Evolutionary conservation across 768 basidiomycete species (phyloP).

Genomic region (Leccinum variicolor): DNA sequence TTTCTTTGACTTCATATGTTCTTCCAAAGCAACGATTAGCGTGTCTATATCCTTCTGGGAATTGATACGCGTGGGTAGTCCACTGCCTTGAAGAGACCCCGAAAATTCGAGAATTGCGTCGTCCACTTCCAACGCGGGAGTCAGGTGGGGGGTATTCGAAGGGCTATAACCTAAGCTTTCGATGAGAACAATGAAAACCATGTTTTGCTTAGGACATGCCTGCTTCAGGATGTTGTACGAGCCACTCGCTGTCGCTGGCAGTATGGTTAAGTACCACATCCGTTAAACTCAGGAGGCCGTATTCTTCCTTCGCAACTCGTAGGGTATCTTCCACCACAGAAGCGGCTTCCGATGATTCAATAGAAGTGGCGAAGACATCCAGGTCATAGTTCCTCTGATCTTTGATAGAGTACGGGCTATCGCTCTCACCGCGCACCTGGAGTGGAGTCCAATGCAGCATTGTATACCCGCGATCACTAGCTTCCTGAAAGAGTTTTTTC

Average conservation of each 20-base stretch:
- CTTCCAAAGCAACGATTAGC: constrained; percentile 61
- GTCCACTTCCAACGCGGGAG: constrained; percentile 91
- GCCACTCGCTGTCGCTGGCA: constrained; percentile 90
- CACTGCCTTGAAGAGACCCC: constrained; percentile 53
- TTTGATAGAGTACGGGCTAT: constrained; percentile 91
- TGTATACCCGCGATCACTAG: constrained; percentile 89
- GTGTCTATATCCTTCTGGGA: constrained; percentile 65
- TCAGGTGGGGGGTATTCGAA: constrained; percentile 85
- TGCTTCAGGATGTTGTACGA: constrained; percentile 92
- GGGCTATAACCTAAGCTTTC: constrained; percentile 74
- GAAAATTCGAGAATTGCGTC: constrained; percentile 83
- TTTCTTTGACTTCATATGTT: constrained; percentile 58
- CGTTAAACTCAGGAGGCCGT: constrained; percentile 84
- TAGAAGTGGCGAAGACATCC: constrained; percentile 53
- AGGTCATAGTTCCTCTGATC: constrained; percentile 83
- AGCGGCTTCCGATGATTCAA: constrained; percentile 49
- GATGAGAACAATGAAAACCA: constrained; percentile 1
- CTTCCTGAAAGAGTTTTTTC: constrained; percentile 78
- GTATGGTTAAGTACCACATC: constrained; percentile 99
- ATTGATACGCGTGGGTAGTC: constrained; percentile 67
- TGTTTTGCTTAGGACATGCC: constrained; percentile 44
- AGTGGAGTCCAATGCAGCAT: constrained; percentile 98
- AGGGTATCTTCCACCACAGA: constrained; percentile 62
- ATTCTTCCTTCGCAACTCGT: constrained; percentile 73
- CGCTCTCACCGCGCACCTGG: constrained; percentile 84